phyloP scores from a whole-genome alignment of 1,284 basidiomycete species.

The Macrocystidia cucumis region DNA sequence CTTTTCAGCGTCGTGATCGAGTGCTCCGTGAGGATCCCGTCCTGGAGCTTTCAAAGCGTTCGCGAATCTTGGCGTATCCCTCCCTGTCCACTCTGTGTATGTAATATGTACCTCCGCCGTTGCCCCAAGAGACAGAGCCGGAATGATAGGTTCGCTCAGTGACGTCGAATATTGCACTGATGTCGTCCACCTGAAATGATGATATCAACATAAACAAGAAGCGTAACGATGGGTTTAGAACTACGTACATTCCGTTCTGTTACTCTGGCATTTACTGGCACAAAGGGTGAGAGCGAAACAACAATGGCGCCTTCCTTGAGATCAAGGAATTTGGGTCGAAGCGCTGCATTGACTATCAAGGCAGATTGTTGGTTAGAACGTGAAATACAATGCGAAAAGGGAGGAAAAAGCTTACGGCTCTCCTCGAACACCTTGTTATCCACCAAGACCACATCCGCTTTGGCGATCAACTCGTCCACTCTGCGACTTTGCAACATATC shows the following conservation, averaged over 20 bases:
- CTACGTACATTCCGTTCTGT: conserved; percentile 64
- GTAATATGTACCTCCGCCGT: conserved; percentile 59
- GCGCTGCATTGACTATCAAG: conserved; percentile 60
- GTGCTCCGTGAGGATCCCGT: conserved; percentile 12
- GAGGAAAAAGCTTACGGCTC: conserved; percentile 39
- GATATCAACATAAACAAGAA: not conserved
- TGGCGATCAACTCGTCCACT: conserved; percentile 50
- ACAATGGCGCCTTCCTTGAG: conserved; percentile 76
- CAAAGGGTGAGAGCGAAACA: conserved; percentile 68
- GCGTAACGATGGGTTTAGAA: not conserved
- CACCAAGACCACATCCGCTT: conserved; percentile 70
- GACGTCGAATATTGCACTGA: conserved; percentile 69
- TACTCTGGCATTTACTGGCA: conserved; percentile 53
- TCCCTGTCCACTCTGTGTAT: conserved; percentile 66
- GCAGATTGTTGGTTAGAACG: conserved; percentile 1
- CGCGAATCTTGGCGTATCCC: conserved; percentile 52
- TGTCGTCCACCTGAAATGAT: conserved; percentile 60
- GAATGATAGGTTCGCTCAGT: conserved; percentile 57
- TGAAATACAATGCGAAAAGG: conserved; percentile 2
- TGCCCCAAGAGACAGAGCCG: conserved; percentile 71
- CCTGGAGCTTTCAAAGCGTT: conserved; percentile 40
- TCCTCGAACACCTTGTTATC: conserved; percentile 77
- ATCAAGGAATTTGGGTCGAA: conserved; percentile 69
- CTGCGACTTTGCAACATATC: conserved; percentile 61
- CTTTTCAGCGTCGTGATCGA: conserved; percentile 8